Percentiles rank a stretch among this genome's conserved stretches.
Evolutionary conservation across 495 filamentous ascomycete species (phyloP).

Genomic region (Mytilinidion resinicola): DNA sequence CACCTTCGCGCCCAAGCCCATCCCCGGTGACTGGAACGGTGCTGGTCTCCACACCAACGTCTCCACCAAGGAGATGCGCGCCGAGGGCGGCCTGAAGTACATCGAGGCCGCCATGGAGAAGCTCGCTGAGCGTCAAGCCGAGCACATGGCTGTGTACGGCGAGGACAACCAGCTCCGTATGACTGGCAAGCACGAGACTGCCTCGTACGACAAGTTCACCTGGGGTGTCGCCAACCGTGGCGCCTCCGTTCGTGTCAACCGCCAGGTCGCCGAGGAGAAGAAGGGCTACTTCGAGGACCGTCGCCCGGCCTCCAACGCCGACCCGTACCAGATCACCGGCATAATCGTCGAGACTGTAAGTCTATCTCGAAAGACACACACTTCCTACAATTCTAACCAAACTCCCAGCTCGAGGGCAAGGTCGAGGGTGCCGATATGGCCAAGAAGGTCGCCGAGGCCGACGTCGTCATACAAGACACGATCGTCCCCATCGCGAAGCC

Average conservation of each 20-base stretch:
- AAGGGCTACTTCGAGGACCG: slow-evolving; percentile 99
- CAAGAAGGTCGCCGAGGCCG: slow-evolving; percentile 24
- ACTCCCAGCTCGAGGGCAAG: slow-evolving; percentile 32
- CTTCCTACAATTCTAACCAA: neutral
- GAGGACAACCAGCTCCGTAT: slow-evolving; percentile 89
- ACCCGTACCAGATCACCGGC: slow-evolving; percentile 93
- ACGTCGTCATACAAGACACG: slow-evolving; percentile 28
- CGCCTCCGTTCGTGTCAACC: slow-evolving; percentile 86
- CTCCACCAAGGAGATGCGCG: slow-evolving; percentile 78
- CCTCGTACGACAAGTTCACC: slow-evolving; percentile 85
- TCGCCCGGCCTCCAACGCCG: slow-evolving; percentile 88
- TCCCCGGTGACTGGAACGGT: slow-evolving; percentile 99
- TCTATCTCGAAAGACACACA: neutral
- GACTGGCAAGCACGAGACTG: slow-evolving; percentile 94
- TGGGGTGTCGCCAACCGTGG: slow-evolving; percentile 97
- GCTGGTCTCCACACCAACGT: slow-evolving; percentile 97
- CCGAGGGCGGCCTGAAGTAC: slow-evolving; percentile 87
- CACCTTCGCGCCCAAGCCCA: slow-evolving; percentile 95
- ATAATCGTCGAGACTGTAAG: slow-evolving; percentile 72
- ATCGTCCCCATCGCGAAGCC: slow-evolving; percentile 30
- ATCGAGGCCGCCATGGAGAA: slow-evolving; percentile 84
- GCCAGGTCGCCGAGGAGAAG: slow-evolving; percentile 82
- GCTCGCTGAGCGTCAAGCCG: slow-evolving; percentile 78
- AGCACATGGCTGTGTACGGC: slow-evolving; percentile 97
- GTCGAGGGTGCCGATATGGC: slow-evolving; percentile 36